Conservation (phyloP, 495 filamentous ascomycete genomes). For the Jackrogersella minutella region DNA sequence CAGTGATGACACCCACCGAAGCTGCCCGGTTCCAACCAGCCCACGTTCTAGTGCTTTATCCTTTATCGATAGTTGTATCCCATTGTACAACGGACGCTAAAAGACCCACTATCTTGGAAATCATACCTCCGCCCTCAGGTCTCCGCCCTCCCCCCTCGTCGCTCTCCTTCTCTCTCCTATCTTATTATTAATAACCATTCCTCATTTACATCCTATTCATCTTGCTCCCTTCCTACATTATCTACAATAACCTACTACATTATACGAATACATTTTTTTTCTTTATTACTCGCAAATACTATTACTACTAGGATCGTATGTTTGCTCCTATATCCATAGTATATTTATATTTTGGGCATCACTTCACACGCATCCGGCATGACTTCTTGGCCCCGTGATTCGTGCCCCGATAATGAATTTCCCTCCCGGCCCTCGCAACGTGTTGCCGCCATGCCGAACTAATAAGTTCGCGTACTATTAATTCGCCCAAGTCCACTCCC, state of each 20-base stretch:
- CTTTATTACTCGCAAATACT: too few species aligned
- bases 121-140: too few species aligned
- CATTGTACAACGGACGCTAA: neutral
- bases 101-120: neutral
- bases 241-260: conserved; percentile 1
- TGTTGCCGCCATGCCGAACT: conserved; percentile 15
- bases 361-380: conserved; percentile 22
- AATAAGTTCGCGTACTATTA: neutral
- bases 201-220: conserved; percentile 2
- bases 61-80: conserved; percentile 23
- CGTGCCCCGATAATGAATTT: conserved; percentile 9
- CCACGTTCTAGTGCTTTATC: too few species aligned
- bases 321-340: conserved; percentile 23
- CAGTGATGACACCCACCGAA: neutral
- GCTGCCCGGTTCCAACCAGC: too few species aligned
- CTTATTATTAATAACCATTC: neutral
- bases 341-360: conserved; percentile 26
- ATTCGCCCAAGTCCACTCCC: conserved; percentile 16
- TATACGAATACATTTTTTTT: neutral
- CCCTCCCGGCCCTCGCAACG: conserved; percentile 12
- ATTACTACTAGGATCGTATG: neutral
- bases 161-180: neutral
- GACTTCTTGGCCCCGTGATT: conserved; percentile 25
- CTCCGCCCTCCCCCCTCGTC: neutral
- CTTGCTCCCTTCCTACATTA: too few species aligned